Percentiles rank a stretch among this genome's conserved stretches.
Evolutionary conservation across 2,329 filamentous ascomycete species (phyloP).

Genomic region (Albifimbria verrucaria): DNA sequence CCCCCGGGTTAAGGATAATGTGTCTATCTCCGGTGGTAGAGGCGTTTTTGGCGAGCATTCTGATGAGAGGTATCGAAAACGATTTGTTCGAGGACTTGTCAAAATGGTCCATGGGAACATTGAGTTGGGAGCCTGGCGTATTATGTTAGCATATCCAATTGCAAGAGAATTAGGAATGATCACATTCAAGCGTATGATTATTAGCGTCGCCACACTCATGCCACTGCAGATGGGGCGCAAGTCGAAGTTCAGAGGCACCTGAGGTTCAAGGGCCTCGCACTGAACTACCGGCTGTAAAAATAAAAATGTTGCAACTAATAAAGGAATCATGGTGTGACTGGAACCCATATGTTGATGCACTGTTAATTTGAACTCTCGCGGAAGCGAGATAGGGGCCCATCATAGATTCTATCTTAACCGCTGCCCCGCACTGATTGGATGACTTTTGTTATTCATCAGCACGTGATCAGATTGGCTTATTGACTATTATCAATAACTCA

Average conservation of each 20-base stretch:
- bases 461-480: too few species aligned
- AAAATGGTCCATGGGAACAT: slow-evolving; percentile 47
- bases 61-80: slow-evolving; percentile 41
- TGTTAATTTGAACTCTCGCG: too few species aligned
- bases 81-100: slow-evolving; percentile 30
- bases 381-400: too few species aligned
- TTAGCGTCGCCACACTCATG: not conserved
- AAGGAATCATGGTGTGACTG: not conserved
- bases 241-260: not conserved
- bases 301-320: not conserved
- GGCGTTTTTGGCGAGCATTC: slow-evolving; percentile 35
- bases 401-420: too few species aligned
- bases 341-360: not conserved
- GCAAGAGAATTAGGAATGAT: not conserved
- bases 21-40: slow-evolving; percentile 31
- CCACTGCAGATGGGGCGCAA: not conserved
- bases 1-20: slow-evolving; percentile 45
- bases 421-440: too few species aligned
- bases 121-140: slow-evolving; percentile 14
- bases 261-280: not conserved
- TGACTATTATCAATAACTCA: too few species aligned
- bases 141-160: not conserved
- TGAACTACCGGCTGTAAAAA: not conserved
- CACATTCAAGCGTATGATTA: not conserved
- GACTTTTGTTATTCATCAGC: too few species aligned